A percentile compares a stretch with the other conserved stretches of the same genome.
These are phyloP conservation scores for Juncus inflexus DNA, from an alignment of 176 grass and related monocot species.

Conservation along the genomic window DNA sequence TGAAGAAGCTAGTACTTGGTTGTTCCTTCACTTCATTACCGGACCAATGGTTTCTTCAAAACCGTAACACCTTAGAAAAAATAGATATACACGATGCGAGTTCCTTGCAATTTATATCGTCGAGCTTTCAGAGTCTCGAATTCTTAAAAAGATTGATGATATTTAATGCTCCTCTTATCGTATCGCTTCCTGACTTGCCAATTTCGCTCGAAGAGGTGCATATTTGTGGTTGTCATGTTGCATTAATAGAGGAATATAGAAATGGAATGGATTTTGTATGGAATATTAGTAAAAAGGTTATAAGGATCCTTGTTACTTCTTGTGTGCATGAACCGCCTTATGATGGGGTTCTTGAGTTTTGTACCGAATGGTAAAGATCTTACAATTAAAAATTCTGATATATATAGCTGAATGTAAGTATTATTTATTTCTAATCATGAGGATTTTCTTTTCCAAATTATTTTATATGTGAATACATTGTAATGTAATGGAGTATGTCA, in stretches of 20 bases:
- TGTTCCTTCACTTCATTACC: not conserved
- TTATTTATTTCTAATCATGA: no score
- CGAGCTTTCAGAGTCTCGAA: conserved; percentile 2
- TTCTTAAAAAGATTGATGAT: conserved; percentile 9
- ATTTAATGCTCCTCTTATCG: not conserved
- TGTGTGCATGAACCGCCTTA: no score
- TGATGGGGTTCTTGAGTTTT: no score
- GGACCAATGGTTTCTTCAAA: conserved; percentile 17
- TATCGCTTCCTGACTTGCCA: conserved; percentile 16
- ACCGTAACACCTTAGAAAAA: not conserved
- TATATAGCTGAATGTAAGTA: no score
- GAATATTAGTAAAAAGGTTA: no score
- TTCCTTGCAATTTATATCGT: conserved; percentile 11
- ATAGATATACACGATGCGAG: conserved; percentile 19
- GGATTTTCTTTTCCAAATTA: no score
- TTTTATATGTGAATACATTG: no score
- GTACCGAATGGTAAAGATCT: no score
- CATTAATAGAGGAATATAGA: not conserved
- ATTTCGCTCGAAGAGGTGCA: conserved; percentile 17
- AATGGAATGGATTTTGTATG: no score
- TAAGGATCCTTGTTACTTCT: no score
- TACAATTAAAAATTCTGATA: no score
- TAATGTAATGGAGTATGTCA: no score
- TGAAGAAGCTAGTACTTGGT: conserved; percentile 4
- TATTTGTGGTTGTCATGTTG: conserved; percentile 10